Conservation (phyloP, 2,329 filamentous ascomycete species). For the Phialophora tarda region DNA sequence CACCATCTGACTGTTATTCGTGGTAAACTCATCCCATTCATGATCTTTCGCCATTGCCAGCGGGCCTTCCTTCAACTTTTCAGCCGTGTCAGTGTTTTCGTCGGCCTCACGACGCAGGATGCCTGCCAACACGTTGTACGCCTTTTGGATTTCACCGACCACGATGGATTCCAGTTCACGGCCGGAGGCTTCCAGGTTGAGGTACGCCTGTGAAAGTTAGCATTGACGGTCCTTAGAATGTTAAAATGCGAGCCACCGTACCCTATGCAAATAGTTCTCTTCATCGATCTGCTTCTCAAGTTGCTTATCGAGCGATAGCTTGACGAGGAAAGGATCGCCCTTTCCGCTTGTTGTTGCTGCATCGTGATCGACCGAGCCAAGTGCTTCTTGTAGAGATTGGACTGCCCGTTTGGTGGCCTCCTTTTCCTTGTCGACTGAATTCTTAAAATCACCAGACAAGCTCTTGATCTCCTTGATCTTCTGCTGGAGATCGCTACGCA, state of each 20-base stretch:
- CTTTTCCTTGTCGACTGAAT: conserved; percentile 93
- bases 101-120: conserved; percentile 92
- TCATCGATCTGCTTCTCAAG: conserved; percentile 93
- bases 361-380: conserved; percentile 81
- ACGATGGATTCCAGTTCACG: conserved; percentile 95
- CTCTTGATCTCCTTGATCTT: conserved; percentile 99
- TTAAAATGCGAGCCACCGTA: conserved; percentile 53
- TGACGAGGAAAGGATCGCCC: conserved; percentile 88
- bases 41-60: conserved; percentile 92
- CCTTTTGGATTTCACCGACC: conserved; percentile 96
- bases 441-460: conserved; percentile 93
- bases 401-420: conserved; percentile 81
- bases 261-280: conserved; percentile 94
- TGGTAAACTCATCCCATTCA: conserved; percentile 86
- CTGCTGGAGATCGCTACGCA: conserved; percentile 85
- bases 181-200: conserved; percentile 92
- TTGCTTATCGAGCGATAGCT: conserved; percentile 83
- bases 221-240: conserved; percentile 1
- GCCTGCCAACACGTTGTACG: conserved; percentile 90
- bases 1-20: conserved; percentile 81
- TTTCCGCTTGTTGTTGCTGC: conserved; percentile 77
- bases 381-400: conserved; percentile 76
- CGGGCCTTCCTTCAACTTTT: conserved; percentile 81
- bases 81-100: conserved; percentile 75
- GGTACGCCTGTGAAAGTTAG: conserved; percentile 70